Percentiles rank a stretch among this genome's conserved stretches.
phyloP scores from a whole-genome alignment of 805 yeast species.

The Lipomyces oligophaga region DNA sequence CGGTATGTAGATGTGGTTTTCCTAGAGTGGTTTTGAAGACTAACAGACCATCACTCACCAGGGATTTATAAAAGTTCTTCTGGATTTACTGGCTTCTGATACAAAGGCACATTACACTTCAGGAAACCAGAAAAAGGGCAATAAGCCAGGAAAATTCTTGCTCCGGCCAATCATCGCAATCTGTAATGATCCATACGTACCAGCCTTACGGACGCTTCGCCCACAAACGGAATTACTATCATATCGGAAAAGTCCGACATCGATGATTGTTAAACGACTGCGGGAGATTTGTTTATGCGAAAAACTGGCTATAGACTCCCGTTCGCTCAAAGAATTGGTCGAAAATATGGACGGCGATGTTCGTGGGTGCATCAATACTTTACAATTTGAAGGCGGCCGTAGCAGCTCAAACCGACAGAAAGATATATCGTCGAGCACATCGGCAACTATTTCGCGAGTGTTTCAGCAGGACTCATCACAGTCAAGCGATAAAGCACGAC shows the following conservation, averaged over 20 bases:
- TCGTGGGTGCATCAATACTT: constrained; percentile 74
- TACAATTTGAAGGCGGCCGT: constrained; percentile 56
- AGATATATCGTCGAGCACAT: constrained; percentile 68
- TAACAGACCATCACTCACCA: not conserved
- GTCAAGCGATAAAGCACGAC: constrained; percentile 34
- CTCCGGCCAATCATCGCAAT: constrained; percentile 85
- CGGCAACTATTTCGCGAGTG: constrained; percentile 54
- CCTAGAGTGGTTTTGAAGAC: not conserved
- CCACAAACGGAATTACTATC: constrained; percentile 67
- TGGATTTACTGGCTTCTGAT: constrained; percentile 62
- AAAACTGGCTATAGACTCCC: constrained; percentile 46
- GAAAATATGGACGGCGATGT: constrained; percentile 76
- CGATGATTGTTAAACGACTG: constrained; percentile 46
- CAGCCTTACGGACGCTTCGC: constrained; percentile 69
- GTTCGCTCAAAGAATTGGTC: constrained; percentile 59
- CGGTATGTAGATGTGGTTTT: constrained; percentile 16
- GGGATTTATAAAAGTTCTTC: constrained; percentile 49
- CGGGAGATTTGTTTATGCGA: constrained; percentile 56
- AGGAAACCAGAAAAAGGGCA: constrained; percentile 31
- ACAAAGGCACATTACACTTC: constrained; percentile 40
- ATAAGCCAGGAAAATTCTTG: constrained; percentile 45
- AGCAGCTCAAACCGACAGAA: constrained; percentile 38
- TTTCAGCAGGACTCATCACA: constrained; percentile 46
- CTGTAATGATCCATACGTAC: constrained; percentile 81
- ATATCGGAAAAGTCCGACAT: constrained; percentile 56